Evolutionary conservation across 768 basidiomycete species (phyloP), one percentile per base, ranked within the genome.

Genomic region (Mycena epipterygia): DNA sequence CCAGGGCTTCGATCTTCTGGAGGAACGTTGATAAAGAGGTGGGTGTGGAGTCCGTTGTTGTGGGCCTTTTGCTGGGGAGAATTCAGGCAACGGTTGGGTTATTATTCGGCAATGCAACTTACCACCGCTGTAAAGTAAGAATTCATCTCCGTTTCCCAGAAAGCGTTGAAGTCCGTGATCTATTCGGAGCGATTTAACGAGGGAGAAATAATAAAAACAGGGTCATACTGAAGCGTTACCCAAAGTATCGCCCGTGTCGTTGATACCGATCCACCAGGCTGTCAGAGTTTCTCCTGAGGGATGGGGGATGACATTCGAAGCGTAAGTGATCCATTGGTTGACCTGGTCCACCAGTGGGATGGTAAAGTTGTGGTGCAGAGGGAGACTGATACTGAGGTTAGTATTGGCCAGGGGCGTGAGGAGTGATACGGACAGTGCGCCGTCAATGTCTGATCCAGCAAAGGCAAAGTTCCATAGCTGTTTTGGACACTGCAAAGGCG

Each of bases 251-350:
- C 87, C 86, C 12, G 87, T 88, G 72, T 89, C 88, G 77, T 88
- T 89, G 61, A 88, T 89, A 12, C 89, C 88, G 64, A 88, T 89
- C 87, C 87, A 89, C 88, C 88, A 89, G 5, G 83, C 80, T 5
- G 86, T 84, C 33, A 89, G 75, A 3, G 87, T 88, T 64, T 85
- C 76, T 16, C 72, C 78, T 2, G 74, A 60, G 4, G 84, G 84
- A 70, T 86, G 86, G 3, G 87, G 85, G 11, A 89, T 76, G 25
- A 86, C 78, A 32, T 81, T 75, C 9, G 86, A 81, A 0, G 84
- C 88, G 71, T 83, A 87, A 5, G 75, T 70, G 16, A 76, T 76
- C 85, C 85, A 89, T 75, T 89, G 88, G 37, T 81, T 81, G 8
- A 89, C 87, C 70, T 88, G 84, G 53, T 85, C 82, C 12, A 86